Evolutionary conservation across 2,329 filamentous ascomycete genomes (phyloP).

Genomic region (Aspergillus awamori): DNA sequence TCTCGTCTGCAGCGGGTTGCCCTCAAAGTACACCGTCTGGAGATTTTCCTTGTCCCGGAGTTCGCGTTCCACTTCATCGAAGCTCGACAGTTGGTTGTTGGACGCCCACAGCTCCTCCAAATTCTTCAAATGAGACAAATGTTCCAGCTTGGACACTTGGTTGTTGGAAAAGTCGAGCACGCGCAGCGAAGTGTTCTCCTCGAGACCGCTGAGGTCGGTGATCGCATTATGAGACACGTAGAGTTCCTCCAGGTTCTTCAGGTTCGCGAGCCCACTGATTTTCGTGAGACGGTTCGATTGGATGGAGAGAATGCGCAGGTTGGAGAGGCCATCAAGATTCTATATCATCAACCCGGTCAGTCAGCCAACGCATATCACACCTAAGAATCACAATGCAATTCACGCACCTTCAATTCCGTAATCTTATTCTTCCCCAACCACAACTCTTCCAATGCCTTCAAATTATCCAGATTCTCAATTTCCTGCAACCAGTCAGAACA

Average conservation of each 20-base stretch:
- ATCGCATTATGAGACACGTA: conserved; percentile 97
- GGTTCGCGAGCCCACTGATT: conserved; percentile 72
- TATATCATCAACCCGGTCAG: conserved; percentile 31
- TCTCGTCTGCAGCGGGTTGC: conserved; percentile 81
- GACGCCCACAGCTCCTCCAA: conserved; percentile 95
- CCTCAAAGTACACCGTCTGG: conserved; percentile 94
- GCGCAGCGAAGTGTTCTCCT: conserved; percentile 66
- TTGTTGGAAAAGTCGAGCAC: conserved; percentile 92
- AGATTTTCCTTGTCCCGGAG: conserved; percentile 77
- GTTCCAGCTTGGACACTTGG: conserved; percentile 72
- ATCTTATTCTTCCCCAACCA: conserved; percentile 99
- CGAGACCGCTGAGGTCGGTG: conserved; percentile 72
- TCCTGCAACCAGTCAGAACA: conserved; percentile 50
- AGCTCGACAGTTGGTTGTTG: conserved; percentile 79
- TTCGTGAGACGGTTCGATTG: conserved; percentile 90
- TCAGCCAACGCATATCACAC: conserved; percentile 10
- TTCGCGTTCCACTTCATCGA: conserved; percentile 76
- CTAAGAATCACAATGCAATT: not conserved
- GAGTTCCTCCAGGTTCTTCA: conserved; percentile 81
- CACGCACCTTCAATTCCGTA: conserved; percentile 67
- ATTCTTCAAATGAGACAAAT: conserved; percentile 67
- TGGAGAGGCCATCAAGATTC: conserved; percentile 72
- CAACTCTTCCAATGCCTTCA: conserved; percentile 79
- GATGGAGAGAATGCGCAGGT: conserved; percentile 85
- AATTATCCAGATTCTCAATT: conserved; percentile 78